Evolutionary conservation across 768 basidiomycete species (phyloP), one percentile per base, ranked within the genome.

Genomic region (Suillus hirtellus): DNA sequence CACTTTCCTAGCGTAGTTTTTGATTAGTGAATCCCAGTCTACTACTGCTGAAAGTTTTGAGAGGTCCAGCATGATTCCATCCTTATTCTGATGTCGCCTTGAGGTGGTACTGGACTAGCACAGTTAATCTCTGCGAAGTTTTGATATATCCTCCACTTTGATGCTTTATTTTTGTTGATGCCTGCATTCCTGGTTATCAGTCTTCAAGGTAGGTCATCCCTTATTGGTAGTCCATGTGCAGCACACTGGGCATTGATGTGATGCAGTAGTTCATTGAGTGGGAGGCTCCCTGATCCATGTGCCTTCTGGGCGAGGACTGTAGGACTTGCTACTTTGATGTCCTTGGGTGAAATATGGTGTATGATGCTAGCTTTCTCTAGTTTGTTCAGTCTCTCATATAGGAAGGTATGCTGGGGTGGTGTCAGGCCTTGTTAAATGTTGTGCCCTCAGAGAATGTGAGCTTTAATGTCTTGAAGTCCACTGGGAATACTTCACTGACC

Each of bases 401-500:
- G 24, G 38, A 59, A 65, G 17, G 44, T n/a, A 0, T 6, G 1
- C n/a, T 65, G 64, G 2, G 64, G 64, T 3, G 47, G 55, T 1
- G 55, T 62, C 6, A 65, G 14, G 35, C 9, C 35, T 0, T 2
- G 27, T 27, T 65, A 61, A 59, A 61, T 1, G 2, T 59, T 3
- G 35, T 37, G 0, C 58, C 54, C 4, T 44, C 34, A 0, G 49
- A 49, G 4, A 65, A 34, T 4, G 59, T 60, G 2, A 59, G 54
- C 4, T 64, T 56, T 15, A 55, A 37, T 2, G 19, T n/a, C 38
- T 27, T 55, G n/a, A 40, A 40, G 2, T 31, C 42, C 0, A 81
- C 75, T 0, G 67, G 64, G 0, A 44, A 54, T 2, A 82, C 81
- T 62, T 83, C 77, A 21, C 73, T 71, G 4, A 82, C 63, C 0